phyloP scores from a whole-genome alignment of 257 asterid species.

The Solanum bulbocastanum region DNA sequence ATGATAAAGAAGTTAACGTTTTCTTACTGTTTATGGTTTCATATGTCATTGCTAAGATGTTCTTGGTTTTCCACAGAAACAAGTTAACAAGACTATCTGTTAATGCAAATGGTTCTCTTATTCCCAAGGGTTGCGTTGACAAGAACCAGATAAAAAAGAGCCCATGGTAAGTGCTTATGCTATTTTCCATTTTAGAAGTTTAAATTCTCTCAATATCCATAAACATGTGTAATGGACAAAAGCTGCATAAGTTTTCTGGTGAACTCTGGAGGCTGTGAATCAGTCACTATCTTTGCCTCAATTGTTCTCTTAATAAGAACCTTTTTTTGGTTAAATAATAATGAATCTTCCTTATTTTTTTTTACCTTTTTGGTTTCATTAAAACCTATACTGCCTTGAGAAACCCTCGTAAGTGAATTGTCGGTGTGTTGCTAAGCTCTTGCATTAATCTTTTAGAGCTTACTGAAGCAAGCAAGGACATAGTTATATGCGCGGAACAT shows the following conservation, averaged over 20 bases:
- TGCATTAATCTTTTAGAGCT: not conserved
- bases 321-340: not conserved
- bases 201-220: not conserved
- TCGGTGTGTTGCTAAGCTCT: not conserved
- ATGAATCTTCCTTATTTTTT: not conserved
- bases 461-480: not conserved
- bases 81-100: constrained; percentile 73
- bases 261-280: not conserved
- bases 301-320: not conserved
- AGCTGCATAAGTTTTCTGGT: not conserved
- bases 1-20: not conserved
- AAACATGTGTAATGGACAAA: not conserved
- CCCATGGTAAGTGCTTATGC: constrained; percentile 45
- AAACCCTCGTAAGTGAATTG: not conserved
- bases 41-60: not conserved
- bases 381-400: not conserved
- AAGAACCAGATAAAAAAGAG: constrained; percentile 68
- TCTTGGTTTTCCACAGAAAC: constrained; percentile 39
- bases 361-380: not conserved
- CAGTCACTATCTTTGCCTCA: not conserved
- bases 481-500: not conserved
- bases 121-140: constrained; percentile 66
- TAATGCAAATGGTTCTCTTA: constrained; percentile 74
- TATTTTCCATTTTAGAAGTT: not conserved
- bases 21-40: not conserved